Evolutionary conservation across 192 early-diverging fungal genomes (phyloP), one percentile per base, ranked within the genome.

Genomic region (Mortierella claussenii): DNA sequence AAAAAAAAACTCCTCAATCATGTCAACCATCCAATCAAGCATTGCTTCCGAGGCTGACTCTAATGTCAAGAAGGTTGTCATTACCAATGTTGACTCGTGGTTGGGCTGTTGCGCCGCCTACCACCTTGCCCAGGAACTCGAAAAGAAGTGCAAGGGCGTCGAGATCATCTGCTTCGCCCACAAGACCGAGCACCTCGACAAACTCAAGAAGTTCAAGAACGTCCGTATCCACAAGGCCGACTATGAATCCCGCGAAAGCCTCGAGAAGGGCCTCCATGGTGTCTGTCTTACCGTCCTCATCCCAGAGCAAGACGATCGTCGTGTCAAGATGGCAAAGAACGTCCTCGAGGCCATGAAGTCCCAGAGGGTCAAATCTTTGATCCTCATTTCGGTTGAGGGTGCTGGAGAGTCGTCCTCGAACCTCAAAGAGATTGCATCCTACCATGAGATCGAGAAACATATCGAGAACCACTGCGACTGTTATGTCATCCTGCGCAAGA

Each of bases 401-500:
- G 58, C 68, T 27, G 32, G 27, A 24, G 52, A 57, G 33, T 28
- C 43, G 28, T 45, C 37, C 26, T 40, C 34, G 27, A 9, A 45
- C 23, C 34, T 70, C 26, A 60, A 61, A 30, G 51, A 54, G 44
- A 43, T 70, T 44, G n/a, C 47, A 17, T 37, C 59, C 20, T 70
- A 54, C 34, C 52, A 56, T 45, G 60, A 70, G 45, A 61, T 70
- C 40, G 68, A 70, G 32, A 26, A 47, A 17, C 0, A 10, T 15
- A 44, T 70, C 51, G 17, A 70, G 20, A 10, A 55, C 23, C 7
- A 56, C n/a, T 55, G 50, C 20, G 32, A 48, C 11, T 37, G 53
- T 13, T 62, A 62, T 52, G 2, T 70, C 48, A 62, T 70, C 45
- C 50, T 70, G 27, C 58, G 68, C 58, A 55, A 61, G 51, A 49